Evolutionary conservation across 768 basidiomycete species (phyloP), one percentile per base, ranked within the genome.

Genomic region (Hericium rajendrae): DNA sequence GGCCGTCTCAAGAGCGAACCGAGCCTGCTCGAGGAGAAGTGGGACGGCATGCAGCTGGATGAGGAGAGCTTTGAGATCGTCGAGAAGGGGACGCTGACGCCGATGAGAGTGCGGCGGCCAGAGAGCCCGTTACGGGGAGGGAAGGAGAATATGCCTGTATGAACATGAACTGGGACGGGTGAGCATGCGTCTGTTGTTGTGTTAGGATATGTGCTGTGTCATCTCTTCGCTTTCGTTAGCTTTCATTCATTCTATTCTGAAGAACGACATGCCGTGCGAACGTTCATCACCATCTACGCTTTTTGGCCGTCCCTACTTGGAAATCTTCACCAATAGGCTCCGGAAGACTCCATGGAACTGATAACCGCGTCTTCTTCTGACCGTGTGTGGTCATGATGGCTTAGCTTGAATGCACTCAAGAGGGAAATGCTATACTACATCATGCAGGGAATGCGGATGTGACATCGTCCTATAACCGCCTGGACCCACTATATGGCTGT

Each of bases 61-160:
- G 70, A 72, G 10, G 62, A 68, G 52, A 72, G 71, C 58, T 68
- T 72, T 64, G 66, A 69, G 63, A 48, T 64, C 38, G 51, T 67
- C 58, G 57, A 59, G 51, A 53, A 56, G 57, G 69, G 61, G 49
- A 74, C 70, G 54, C 53, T 53, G 41, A 49, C 57, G 46, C 57
- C 56, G 57, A 54, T 62, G 62, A 46, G 55, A 49, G 70, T 63
- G 39, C 76, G 71, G 58, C 70, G 71, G 54, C 60, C 65, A 22
- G 71, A 72, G 54, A 68, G 68, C 28, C 56, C 65, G 12, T 57
- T 68, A 56, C 70, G 76, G 56, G 78, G 72, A 37, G 75, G 72
- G 59, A 83, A 81, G 70, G 81, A 82, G 68, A 82, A 83, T 58
- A 38, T 68, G 53, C 68, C 66, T 12, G 61, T 63, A 32, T 64